Evolutionary conservation across 169 alveolate species (phyloP).

Genomic region (Toxoplasma gondii): DNA sequence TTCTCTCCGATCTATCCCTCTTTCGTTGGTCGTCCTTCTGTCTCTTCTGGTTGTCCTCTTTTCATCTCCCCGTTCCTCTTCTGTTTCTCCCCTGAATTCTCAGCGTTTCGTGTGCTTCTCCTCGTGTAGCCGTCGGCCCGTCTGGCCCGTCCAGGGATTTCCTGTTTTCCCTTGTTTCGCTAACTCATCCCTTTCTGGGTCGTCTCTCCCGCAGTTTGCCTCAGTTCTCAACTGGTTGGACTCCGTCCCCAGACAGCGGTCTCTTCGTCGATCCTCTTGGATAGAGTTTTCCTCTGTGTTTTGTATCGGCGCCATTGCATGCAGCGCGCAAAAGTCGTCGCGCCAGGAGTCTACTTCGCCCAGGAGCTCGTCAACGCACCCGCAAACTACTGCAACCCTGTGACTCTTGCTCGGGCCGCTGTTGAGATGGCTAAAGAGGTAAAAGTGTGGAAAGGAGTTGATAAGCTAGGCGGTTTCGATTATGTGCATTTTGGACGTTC

Average conservation of each 20-base stretch:
- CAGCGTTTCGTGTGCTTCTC: no score
- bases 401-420: constrained; percentile 65
- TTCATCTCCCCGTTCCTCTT: neutral
- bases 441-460: neutral
- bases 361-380: constrained; percentile 71
- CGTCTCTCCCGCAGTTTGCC: neutral
- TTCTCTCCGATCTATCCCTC: neutral
- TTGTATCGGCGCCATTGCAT: neutral
- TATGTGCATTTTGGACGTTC: neutral
- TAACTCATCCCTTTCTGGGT: neutral
- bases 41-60: neutral
- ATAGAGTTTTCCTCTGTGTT: neutral
- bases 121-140: no score
- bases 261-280: neutral
- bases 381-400: constrained; percentile 67
- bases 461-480: neutral
- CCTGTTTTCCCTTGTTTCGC: neutral
- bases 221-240: neutral
- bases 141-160: neutral
- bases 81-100: neutral
- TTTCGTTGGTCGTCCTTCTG: neutral
- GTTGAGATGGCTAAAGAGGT: constrained; percentile 70
- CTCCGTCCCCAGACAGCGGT: neutral
- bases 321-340: constrained; percentile 44
- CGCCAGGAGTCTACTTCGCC: constrained; percentile 58